These are phyloP conservation scores for Pythium utonaiense DNA, from an alignment of 352 stramenopile genomes.

Conservation along the genomic window DNA sequence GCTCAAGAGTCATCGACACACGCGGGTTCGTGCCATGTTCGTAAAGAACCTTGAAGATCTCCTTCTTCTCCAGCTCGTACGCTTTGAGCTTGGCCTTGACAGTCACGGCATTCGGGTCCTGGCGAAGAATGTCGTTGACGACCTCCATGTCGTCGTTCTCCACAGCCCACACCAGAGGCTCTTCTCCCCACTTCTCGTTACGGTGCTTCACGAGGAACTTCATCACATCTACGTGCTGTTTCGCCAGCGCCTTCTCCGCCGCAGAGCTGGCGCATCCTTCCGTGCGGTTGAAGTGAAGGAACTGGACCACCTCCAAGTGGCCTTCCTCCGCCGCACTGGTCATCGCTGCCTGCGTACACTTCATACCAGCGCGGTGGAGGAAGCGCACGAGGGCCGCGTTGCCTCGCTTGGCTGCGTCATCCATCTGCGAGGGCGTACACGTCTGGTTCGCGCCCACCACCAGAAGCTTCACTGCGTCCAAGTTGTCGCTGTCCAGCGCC, in stretches of 20 bases:
- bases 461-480: constrained; percentile 36
- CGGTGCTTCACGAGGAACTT: constrained; percentile 49
- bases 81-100: constrained; percentile 45
- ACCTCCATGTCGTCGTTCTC: constrained; percentile 33
- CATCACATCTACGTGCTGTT: constrained; percentile 31
- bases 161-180: constrained; percentile 34
- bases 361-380: constrained; percentile 30
- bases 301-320: constrained; percentile 39
- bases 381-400: constrained; percentile 37
- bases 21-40: constrained; percentile 38
- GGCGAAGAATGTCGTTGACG: constrained; percentile 29
- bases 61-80: constrained; percentile 33
- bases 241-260: constrained; percentile 31
- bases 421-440: constrained; percentile 28
- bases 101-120: constrained; percentile 30
- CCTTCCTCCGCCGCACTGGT: constrained; percentile 34
- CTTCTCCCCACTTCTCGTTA: constrained; percentile 39
- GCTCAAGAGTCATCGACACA: constrained; percentile 41
- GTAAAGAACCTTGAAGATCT: constrained; percentile 57
- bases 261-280: constrained; percentile 44
- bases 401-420: constrained; percentile 31
- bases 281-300: constrained; percentile 40
- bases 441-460: constrained; percentile 24
- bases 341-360: constrained; percentile 44
- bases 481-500: constrained; percentile 26